Conservation (phyloP, 2,329 filamentous ascomycete species). For the Juglanconis oblonga region DNA sequence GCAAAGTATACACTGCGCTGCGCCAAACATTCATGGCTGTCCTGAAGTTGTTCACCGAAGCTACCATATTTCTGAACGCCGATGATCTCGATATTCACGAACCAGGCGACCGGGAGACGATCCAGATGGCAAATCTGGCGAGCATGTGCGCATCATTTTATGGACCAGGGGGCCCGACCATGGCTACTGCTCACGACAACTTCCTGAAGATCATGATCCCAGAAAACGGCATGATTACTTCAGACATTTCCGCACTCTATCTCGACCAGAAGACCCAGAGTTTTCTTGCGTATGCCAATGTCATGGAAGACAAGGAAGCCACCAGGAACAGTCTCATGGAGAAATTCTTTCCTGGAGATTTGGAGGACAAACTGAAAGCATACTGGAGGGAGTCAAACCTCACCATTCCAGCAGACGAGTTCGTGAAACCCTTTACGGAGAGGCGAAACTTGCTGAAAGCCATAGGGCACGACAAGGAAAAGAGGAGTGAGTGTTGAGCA, state of each 20-base stretch:
- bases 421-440: constrained; percentile 41
- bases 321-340: constrained; percentile 50
- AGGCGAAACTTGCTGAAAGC: constrained; percentile 47
- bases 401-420: constrained; percentile 47
- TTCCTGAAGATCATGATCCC: constrained; percentile 43
- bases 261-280: constrained; percentile 46
- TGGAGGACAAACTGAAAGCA: constrained; percentile 48
- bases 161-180: constrained; percentile 31
- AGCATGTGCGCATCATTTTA: constrained; percentile 30
- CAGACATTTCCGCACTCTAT: constrained; percentile 41
- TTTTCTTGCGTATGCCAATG: constrained; percentile 53
- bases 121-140: constrained; percentile 49
- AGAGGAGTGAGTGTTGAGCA: constrained; percentile 25
- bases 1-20: constrained; percentile 32
- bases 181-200: constrained; percentile 41
- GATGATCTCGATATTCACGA: constrained; percentile 38
- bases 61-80: constrained; percentile 28
- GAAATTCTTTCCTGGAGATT: constrained; percentile 53
- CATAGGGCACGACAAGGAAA: constrained; percentile 46
- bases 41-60: constrained; percentile 32
- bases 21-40: constrained; percentile 30
- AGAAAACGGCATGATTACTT: constrained; percentile 36
- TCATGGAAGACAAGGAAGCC: constrained; percentile 45
- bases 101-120: constrained; percentile 34
- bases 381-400: constrained; percentile 37